phyloP scores from a whole-genome alignment of 1,139 yeast species.

The Geotrichum bryndzae region DNA sequence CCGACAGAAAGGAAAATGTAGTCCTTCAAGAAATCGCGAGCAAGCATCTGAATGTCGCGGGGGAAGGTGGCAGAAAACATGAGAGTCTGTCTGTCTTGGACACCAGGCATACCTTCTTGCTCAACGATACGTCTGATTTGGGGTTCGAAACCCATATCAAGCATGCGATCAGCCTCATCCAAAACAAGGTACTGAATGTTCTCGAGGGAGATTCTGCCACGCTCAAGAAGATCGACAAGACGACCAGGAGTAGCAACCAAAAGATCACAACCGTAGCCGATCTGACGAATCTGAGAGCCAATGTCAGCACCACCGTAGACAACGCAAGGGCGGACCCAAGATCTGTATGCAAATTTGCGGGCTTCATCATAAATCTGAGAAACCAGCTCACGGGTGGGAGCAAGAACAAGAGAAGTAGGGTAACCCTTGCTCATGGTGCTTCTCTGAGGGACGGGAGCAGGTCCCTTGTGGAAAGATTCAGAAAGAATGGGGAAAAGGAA shows the following conservation, averaged over 20 bases:
- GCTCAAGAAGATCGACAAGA: constrained; percentile 88
- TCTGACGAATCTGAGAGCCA: constrained; percentile 76
- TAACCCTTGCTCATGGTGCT: constrained; percentile 57
- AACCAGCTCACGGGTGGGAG: constrained; percentile 98
- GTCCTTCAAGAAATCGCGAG: constrained; percentile 93
- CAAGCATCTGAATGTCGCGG: constrained; percentile 91
- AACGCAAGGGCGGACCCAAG: constrained; percentile 96
- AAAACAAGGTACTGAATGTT: constrained; percentile 90
- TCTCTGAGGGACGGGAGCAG: constrained; percentile 50
- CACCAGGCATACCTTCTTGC: constrained; percentile 95
- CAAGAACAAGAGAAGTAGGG: constrained; percentile 93
- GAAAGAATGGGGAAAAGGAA: constrained; percentile 96
- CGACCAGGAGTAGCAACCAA: constrained; percentile 99
- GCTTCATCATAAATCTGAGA: constrained; percentile 96
- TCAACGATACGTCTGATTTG: constrained; percentile 98
- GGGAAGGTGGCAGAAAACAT: constrained; percentile 99
- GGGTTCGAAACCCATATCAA: constrained; percentile 99
- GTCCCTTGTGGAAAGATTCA: constrained; percentile 85
- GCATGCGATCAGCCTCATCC: constrained; percentile 99
- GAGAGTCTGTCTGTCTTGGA: constrained; percentile 85
- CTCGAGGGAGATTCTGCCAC: constrained; percentile 84
- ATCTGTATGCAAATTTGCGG: constrained; percentile 91
- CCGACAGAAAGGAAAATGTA: constrained; percentile 96
- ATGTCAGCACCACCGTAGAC: constrained; percentile 98
- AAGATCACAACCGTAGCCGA: constrained; percentile 91